Evolutionary conservation across 257 asterid genomes (phyloP), one percentile per base, ranked within the genome.

Genomic region (Ilex aquifolium): DNA sequence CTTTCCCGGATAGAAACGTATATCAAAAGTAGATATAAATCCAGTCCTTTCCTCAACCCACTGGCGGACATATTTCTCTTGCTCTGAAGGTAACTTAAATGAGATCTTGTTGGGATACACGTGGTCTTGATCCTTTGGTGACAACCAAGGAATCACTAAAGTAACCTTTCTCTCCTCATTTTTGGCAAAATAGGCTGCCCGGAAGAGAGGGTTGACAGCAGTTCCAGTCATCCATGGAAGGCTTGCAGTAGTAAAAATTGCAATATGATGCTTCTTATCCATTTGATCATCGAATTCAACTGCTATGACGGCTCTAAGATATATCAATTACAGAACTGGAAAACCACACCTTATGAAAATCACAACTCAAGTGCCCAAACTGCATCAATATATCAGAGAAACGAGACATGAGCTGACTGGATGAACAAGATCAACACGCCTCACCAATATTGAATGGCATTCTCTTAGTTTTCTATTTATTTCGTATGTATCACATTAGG

Each of bases 21-120:
- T 81, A 1, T 65, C 32, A 46, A 93, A 80, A 72, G 50, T 64
- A 13, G 89, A 80, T 59, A 51, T 72, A 62, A 83, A 80, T 46
- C 95, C 96, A 65, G 79, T 76, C 78, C 99, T 79, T 66, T 84
- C 95, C 72, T 87, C 88, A 29, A 93, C 87, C 99, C 99, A 93
- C 57, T 77, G 81, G 44, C 81, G 90, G 32, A 90, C 95, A 77
- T 82, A 85, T 13, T 75, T 68, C 81, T 84, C 99, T 81, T 61
- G 65, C 56, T 61, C 65, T 17, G 50, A 29, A 42, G 56, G 65
- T 17, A 32, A 61, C 13, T 14, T 61, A 44, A 61, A 61, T 15
- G 65, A 21, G 65, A 61, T 11, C 50, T 46, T 61, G 56, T 44
- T 31, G 10, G 56, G 65, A 46, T 61, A 63, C 39, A 63, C 58